Evolutionary conservation across 192 early-diverging fungal genomes (phyloP), one percentile per base, ranked within the genome.

Genomic region (Coemansia sp.): DNA sequence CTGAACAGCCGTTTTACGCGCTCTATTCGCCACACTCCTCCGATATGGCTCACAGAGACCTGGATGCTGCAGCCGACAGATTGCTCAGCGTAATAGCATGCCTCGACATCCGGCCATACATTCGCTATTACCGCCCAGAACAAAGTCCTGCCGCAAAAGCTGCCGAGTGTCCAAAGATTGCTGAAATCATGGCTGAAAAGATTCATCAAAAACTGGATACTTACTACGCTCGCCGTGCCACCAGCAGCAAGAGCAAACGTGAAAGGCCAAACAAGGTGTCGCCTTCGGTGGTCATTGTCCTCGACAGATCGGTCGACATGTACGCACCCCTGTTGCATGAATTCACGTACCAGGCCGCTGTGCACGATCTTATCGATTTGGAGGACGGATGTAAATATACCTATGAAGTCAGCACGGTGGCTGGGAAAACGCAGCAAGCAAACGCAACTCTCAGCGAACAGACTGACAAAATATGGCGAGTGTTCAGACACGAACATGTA

Each of bases 311-410:
- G 0, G 84, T 98, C 32, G 98, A 99, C 75, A 79, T 92, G 65
- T 89, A 89, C 43, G 86, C 93, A 9, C 95, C 98, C 1, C 82
- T 98, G 14, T 64, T 98, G 22, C 96, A 98, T 73, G 98, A 99
- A 70, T 93, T 98, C 43, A 96, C 95, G 2, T 99, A 99, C 70
- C 98, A 99, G 67, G 95, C 95, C 3, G 94, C 97, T 90, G 87
- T 92, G 34, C 89, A 93, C 62, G 98, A 99, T 69, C 75, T 99
- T 61, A 59, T 99, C 10, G 75, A 71, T 17, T 50, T 83, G 17
- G 69, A 73, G 8, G 45, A 59, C 36, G 81, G 75, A 5, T 64
- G 64, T 43, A 83, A 66, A 49, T 72, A 83, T 36, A 29, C 41
- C 0, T 75, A 75, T 38, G 57, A 65, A 9, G 5, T 52, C 5